Base-by-base conservation (phyloP, 495 filamentous ascomycete genomes). In the Tuber brumale region DNA sequence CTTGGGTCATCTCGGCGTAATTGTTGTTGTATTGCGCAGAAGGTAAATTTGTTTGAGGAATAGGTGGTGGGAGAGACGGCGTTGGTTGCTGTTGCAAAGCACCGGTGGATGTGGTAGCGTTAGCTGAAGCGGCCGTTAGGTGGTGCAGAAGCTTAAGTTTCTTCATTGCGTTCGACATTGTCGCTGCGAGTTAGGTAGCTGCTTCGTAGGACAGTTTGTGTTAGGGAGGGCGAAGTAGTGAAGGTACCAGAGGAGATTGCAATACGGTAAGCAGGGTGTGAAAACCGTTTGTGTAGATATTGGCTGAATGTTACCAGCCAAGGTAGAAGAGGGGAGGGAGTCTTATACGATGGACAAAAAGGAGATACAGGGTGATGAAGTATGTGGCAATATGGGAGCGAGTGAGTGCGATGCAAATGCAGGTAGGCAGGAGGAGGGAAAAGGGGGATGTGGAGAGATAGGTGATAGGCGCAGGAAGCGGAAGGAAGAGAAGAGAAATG, bases 81-180 rank as follows among this genome's bases (percentile, higher is more conserved):
- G 81, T 82, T 5, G 81, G 76, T 35, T 81, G 77, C 70, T 76
- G 73, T 69, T 82, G 81, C 66, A 81, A 72, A 70, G 72, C 74
- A 70, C 66, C 42, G 8, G 72, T 71, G 10, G 75, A 51, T 27
- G 70, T 76, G 42, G 76, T 76, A 18, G 81, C 75, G 72, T 75
- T 77, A 18, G 81, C 77, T 74, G 81, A 80, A 74, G 76, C 75
- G 0, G 81, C 78, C 44, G 81, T 83, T 46, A 83, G 72, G 46
- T 83, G 79, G 74, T 83, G 81, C 72, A 83, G 81, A 70, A 82
- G 77, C 81, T 83, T 83, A 45, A 83, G 81, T 73, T 83, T 83
- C 76, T 83, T 83, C 81, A 83, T 83, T 69, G 81, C 81, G 75
- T 77, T 81, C 57, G 81, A 78, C 81, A 83, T 83, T 70, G 37